Conservation (phyloP, 805 yeast genomes). For the Candida insectalens region DNA sequence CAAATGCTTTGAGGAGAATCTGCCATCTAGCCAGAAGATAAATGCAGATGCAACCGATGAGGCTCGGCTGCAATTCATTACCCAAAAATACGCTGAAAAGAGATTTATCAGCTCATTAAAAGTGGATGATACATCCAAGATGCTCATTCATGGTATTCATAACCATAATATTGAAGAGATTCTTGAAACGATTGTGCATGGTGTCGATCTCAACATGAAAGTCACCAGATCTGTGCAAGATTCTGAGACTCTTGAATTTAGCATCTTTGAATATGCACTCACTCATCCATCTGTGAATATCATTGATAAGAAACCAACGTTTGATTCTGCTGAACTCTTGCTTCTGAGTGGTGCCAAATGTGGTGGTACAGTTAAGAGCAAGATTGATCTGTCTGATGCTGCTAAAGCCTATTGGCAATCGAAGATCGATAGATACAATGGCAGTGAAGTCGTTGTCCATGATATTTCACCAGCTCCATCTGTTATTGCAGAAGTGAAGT, state of each 20-base stretch:
- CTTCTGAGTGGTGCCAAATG: slow-evolving; percentile 45
- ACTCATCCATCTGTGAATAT: slow-evolving; percentile 21
- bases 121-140: slow-evolving; percentile 13
- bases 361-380: slow-evolving; percentile 25
- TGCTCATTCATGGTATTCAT: slow-evolving; percentile 42
- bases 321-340: slow-evolving; percentile 45
- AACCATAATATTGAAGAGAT: slow-evolving; percentile 37
- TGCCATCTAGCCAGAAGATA: slow-evolving; percentile 18
- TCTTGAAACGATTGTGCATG: slow-evolving; percentile 33
- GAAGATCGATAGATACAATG: slow-evolving; percentile 26
- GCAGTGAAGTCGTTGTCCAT: too few relatives aligned
- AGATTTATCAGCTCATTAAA: slow-evolving; percentile 27
- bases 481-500: too few relatives aligned
- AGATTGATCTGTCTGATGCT: slow-evolving; percentile 29
- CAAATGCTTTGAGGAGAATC: slow-evolving; percentile 45
- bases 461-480: too few relatives aligned
- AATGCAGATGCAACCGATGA: slow-evolving; percentile 28
- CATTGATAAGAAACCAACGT: slow-evolving; percentile 21
- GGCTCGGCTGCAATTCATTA: slow-evolving; percentile 49
- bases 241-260: slow-evolving; percentile 15
- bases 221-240: slow-evolving; percentile 19
- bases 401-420: slow-evolving; percentile 49
- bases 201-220: slow-evolving; percentile 36
- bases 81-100: slow-evolving; percentile 52
- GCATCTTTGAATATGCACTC: slow-evolving; percentile 43